Evolutionary conservation across 106 monocot genomes (phyloP).

Genomic region (Chionographis japonica): DNA sequence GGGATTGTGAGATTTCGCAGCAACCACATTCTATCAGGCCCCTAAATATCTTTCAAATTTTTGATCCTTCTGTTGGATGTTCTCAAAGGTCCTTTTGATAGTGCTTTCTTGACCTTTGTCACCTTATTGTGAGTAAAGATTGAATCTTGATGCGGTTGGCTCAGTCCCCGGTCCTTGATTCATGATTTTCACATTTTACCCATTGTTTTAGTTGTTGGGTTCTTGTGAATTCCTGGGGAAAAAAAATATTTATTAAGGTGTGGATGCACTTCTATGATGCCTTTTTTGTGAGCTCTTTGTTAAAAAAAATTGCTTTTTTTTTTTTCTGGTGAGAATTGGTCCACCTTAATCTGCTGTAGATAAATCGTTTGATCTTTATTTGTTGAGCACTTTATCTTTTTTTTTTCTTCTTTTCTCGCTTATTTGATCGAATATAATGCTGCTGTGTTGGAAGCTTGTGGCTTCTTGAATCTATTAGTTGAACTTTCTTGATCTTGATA

Average conservation of each 20-base stretch:
- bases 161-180: not conserved
- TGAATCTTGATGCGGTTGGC: constrained; percentile 5
- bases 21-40: not conserved
- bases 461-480: too few species aligned
- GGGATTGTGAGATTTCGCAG: not conserved
- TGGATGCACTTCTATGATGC: too few species aligned
- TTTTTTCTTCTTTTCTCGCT: too few species aligned
- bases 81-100: constrained; percentile 4
- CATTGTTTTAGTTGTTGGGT: not conserved
- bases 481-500: too few species aligned
- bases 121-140: not conserved
- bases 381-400: too few species aligned
- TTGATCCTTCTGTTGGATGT: not conserved
- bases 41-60: not conserved
- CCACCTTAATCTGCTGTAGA: too few species aligned
- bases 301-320: not conserved
- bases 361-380: too few species aligned
- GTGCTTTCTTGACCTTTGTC: not conserved
- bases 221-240: too few species aligned
- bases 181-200: not conserved
- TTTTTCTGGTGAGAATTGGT: not conserved
- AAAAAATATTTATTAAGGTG: too few species aligned
- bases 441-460: too few species aligned
- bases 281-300: not conserved
- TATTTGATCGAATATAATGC: too few species aligned